Evolutionary conservation across 164 flowering plant species (phyloP), one percentile per base, ranked within the genome.

Genomic region (Chloranthus sessilifolius): DNA sequence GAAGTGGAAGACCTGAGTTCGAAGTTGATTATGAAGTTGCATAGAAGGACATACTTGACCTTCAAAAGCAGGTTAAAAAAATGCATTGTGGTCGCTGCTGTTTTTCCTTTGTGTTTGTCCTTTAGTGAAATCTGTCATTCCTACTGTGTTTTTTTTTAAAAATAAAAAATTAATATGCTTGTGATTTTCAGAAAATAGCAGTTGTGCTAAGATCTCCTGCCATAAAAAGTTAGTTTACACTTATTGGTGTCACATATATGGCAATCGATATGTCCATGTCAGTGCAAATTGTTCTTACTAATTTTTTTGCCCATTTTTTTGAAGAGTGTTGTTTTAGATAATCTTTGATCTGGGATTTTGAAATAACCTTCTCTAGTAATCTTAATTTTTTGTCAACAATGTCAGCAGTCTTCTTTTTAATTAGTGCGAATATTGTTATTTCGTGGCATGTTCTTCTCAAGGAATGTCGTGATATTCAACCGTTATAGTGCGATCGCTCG

Each of bases 381-480:
- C n/a, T n/a, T n/a, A n/a, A n/a, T n/a, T n/a, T n/a, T n/a, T n/a
- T n/a, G n/a, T n/a, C n/a, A n/a, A n/a, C n/a, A n/a, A n/a, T n/a
- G n/a, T n/a, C n/a, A n/a, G n/a, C n/a, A n/a, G 19, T 39, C 15
- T 19, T 17, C n/a, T 14, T 3, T 23, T 23, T 35, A 34, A 34
- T 1, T 31, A 21, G 14, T 53, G 9, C 9, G 10, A 34, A n/a
- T n/a, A 19, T 5, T 53, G 15, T 30, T 58, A 10, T 43, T 62
- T 47, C 45, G 90, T 88, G 41, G 74, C n/a, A n/a, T n/a, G n/a
- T 95, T 6, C 59, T 92, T 39, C 73, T 88, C 3, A 94, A 86
- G 72, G 99, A 94, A 57, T 94, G 99, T 56, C 92, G 78, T 3
- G 96, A 91, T 71, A 65, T 88, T 29, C 96, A 91, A 58, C 61